Base-by-base conservation (phyloP, 768 basidiomycete genomes). In the Phaffia tasmanica region DNA sequence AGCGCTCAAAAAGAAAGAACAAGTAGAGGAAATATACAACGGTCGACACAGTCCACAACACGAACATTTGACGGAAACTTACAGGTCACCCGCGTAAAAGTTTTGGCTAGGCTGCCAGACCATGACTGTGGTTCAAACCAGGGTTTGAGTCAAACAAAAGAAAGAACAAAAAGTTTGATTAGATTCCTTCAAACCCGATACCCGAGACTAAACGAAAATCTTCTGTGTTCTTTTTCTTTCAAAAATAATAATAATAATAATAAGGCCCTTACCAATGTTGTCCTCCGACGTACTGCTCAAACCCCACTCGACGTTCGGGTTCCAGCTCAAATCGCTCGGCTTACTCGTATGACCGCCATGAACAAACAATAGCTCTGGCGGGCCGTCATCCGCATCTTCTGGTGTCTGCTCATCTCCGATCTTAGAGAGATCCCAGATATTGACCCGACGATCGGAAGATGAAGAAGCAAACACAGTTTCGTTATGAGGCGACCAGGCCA, bases 371-470 rank as follows among this genome's bases (percentile, higher is more conserved):
- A 98, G 78, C 76, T 99, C 95, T 0, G 95, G 95, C 19, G 95
- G 92, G 0, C 95, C 95, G 73, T 99, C 95, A 75, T 99, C 95
- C 67, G 91, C 88, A 74, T 99, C 95, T 71, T 99, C 95, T 3
- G 94, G 95, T 1, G 90, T 89, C 76, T 99, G 95, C 75, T 99
- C 95, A 50, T 86, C 83, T 0, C 95, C 95, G 69, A 97, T 94
- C 68, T 86, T 83, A 27, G 84, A 81, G 65, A 97, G 76, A 78
- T 99, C 93, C 95, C 95, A 99, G 57, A 98, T 80, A 72, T 95
- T 93, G 70, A 99, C 83, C 14, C 95, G 81, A 53, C 95, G 83
- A 75, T 99, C 95, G 69, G 89, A 86, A 3, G 89, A 91, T 1
- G 91, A 91, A 2, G 91, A 94, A 0, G 94, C 94, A 70, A 99